phyloP scores from a whole-genome alignment of 1,284 basidiomycete species.

The Leccinum variabile region DNA sequence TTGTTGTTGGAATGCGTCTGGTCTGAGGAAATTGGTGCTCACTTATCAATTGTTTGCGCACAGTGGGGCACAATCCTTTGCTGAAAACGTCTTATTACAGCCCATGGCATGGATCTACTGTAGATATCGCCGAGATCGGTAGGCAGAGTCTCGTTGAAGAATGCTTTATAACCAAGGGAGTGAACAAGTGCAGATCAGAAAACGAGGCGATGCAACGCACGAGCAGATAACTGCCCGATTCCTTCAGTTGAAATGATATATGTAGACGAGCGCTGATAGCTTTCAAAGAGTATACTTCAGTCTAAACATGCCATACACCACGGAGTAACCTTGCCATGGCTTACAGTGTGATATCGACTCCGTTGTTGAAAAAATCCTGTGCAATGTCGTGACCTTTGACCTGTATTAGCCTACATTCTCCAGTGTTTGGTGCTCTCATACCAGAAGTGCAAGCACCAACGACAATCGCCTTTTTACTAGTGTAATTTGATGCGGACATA shows the following conservation, averaged over 20 bases:
- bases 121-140: slow-evolving; percentile 28
- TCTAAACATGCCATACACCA: neutral
- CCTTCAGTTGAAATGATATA: slow-evolving; percentile 23
- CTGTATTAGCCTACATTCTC: slow-evolving; percentile 4
- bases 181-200: neutral
- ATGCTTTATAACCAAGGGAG: slow-evolving; percentile 1
- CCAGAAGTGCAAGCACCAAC: slow-evolving; percentile 46
- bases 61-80: slow-evolving; percentile 19
- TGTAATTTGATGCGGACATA: slow-evolving; percentile 37
- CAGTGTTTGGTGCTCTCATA: neutral
- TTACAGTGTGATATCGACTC: slow-evolving; percentile 32
- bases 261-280: slow-evolving; percentile 35
- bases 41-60: slow-evolving; percentile 33
- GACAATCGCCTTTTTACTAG: slow-evolving; percentile 45
- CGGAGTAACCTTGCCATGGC: neutral
- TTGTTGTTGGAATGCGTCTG: neutral
- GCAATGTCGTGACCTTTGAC: slow-evolving; percentile 30
- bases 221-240: slow-evolving; percentile 10
- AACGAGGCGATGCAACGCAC: slow-evolving; percentile 12
- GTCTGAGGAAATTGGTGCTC: neutral
- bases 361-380: slow-evolving; percentile 29
- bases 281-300: slow-evolving; percentile 20
- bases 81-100: slow-evolving; percentile 17
- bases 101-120: slow-evolving; percentile 19
- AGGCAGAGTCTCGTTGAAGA: slow-evolving; percentile 29